Evolutionary conservation across 75 land plant species (phyloP), one percentile per base, ranked within the genome.

Genomic region (Pinus tabuliformis): DNA sequence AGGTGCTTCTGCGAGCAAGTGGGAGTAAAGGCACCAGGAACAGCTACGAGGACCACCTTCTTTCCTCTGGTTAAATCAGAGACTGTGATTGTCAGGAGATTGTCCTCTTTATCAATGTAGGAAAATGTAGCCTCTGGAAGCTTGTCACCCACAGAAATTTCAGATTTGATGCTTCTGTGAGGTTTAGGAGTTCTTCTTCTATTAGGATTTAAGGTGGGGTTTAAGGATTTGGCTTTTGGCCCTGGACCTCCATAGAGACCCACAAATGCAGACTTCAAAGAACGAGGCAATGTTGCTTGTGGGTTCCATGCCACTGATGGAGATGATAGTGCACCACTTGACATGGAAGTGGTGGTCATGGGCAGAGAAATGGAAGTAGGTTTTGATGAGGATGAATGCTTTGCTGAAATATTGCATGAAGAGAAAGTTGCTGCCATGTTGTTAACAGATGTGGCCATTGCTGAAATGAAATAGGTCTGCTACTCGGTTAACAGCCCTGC

Each of bases 21-120:
- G 72, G 98, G 98, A 56, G 98, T 95, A 83, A 95, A 95, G 56
- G 98, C 98, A 52, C 96, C 98, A 28, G 98, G 98, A 59, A 95
- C 93, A 65, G 96, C 96, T 80, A 95, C 87, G 75, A 95, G 78
- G 58, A 95, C 82, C 73, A 84, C 90, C 73, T 91, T 93, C 84
- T 95, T 95, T 75, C 81, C 79, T 65, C 68, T 66, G 81, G 98
- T 91, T 60, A 95, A 91, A 63, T 82, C 84, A 73, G 91, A 83
- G 63, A 93, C 73, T 56, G 90, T 83, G 71, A 85, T 66, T 81
- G 91, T 85, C 79, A 91, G 91, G 72, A 93, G 76, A 76, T 93
- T 84, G 72, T 83, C 96, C 73, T 83, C 78, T 6, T 68, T 54
- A 86, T 93, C 98, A 78, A 95, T 78, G 87, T 81, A 93, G 83